These are phyloP conservation scores for Neckera pumila DNA, from an alignment of 225 moss, liverwort and hornwort species.

Conservation along the genomic window DNA sequence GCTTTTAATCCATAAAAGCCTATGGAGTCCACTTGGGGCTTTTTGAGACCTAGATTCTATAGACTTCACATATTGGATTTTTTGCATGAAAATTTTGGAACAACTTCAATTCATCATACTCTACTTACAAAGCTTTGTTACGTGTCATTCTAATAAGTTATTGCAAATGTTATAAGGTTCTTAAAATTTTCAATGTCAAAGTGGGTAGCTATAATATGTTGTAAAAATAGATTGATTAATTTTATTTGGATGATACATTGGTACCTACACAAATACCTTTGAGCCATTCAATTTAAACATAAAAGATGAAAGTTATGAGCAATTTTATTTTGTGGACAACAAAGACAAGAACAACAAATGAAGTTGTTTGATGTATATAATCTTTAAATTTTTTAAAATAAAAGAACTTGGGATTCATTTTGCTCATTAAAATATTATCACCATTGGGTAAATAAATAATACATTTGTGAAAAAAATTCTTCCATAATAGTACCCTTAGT, in stretches of 20 bases:
- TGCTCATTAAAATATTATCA: not conserved
- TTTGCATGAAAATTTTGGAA: not conserved
- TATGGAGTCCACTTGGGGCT: not conserved
- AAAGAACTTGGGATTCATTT: fast-evolving
- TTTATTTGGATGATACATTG: not conserved
- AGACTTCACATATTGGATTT: not conserved
- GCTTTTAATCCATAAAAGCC: not conserved
- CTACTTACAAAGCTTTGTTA: not conserved
- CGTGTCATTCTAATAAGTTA: not conserved
- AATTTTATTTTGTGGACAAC: not conserved
- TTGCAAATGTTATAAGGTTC: not conserved
- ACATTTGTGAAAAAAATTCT: not conserved
- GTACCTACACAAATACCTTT: not conserved
- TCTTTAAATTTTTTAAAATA: no score
- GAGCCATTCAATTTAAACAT: not conserved
- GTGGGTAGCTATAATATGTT: not conserved
- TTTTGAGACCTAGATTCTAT: not conserved
- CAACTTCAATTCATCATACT: not conserved
- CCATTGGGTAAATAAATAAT: not conserved
- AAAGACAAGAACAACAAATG: not conserved
- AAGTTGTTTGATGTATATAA: not conserved
- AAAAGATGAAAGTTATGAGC: not conserved
- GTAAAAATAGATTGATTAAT: no score
- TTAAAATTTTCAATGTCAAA: not conserved
- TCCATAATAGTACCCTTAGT: not conserved